These are phyloP conservation scores for Diutina neorugosa DNA, from an alignment of 1,139 yeast genomes.

Conservation along the genomic window DNA sequence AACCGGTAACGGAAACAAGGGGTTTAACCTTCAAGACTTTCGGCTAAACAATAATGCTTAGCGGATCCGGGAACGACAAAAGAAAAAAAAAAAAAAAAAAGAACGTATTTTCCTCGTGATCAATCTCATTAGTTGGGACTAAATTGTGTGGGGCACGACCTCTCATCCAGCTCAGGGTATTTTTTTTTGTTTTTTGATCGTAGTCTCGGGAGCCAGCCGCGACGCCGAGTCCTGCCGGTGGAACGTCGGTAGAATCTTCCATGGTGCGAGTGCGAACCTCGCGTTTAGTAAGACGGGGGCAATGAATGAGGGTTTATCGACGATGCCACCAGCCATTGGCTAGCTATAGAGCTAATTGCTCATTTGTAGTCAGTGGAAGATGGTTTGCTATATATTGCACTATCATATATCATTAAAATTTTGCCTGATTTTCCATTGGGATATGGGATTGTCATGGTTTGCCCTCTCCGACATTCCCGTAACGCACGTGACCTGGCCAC, in stretches of 20 bases:
- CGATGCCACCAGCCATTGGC: background rate
- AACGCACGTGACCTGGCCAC: background rate
- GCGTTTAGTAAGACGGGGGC: background rate
- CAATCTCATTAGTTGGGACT: background rate
- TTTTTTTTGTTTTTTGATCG: no score
- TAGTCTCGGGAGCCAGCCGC: background rate
- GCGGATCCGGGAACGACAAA: background rate
- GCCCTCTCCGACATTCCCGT: background rate
- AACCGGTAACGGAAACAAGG: no score
- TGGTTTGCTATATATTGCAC: background rate
- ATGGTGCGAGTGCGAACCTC: background rate
- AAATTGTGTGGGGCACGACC: background rate
- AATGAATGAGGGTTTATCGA: background rate
- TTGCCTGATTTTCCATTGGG: background rate
- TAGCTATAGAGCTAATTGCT: no score
- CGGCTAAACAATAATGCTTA: no score
- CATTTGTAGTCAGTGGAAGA: no score
- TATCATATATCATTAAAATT: no score
- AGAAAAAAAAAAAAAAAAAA: no score
- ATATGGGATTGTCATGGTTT: no score
- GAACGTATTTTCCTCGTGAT: background rate
- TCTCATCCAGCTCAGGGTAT: no score
- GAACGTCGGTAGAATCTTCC: background rate
- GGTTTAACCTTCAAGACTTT: no score
- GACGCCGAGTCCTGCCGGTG: background rate